phyloP scores from a whole-genome alignment of 2,329 filamentous ascomycete genomes.

The Clonostachys solani region DNA sequence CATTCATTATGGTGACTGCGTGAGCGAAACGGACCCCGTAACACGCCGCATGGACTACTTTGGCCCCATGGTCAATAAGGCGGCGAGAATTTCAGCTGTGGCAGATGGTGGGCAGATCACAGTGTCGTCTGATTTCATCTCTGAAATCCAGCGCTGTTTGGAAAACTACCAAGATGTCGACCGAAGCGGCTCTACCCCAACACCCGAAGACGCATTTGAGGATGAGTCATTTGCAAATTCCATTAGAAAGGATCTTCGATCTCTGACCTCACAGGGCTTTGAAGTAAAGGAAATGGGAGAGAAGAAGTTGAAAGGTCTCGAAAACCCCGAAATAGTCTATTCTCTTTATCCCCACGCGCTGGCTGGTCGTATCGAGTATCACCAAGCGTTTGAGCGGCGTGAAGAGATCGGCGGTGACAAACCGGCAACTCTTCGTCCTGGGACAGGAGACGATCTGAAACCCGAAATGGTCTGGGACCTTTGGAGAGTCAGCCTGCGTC shows the following conservation, averaged over 20 bases:
- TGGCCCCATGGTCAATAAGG: constrained; percentile 97
- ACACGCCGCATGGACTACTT: constrained; percentile 99
- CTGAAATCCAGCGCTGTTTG: constrained; percentile 86
- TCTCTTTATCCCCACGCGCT: constrained; percentile 91
- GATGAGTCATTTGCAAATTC: constrained; percentile 71
- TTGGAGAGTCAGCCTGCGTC: constrained; percentile 81
- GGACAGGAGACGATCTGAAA: constrained; percentile 67
- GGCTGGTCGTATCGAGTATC: constrained; percentile 71
- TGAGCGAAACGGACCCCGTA: constrained; percentile 93
- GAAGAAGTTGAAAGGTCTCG: constrained; percentile 90
- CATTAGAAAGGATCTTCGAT: constrained; percentile 83
- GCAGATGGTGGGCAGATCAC: constrained; percentile 97
- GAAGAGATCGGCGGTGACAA: constrained; percentile 40
- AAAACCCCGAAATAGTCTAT: constrained; percentile 95
- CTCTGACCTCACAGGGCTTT: constrained; percentile 86
- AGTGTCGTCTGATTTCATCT: constrained; percentile 94
- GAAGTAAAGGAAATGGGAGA: constrained; percentile 96
- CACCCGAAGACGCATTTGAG: constrained; percentile 59
- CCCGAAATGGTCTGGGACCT: constrained; percentile 83
- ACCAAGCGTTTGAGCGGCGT: constrained; percentile 44
- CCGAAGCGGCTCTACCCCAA: constrained; percentile 60
- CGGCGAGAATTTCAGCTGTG: constrained; percentile 87
- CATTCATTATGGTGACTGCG: constrained; percentile 90
- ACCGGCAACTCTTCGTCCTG: constrained; percentile 57
- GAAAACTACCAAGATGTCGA: constrained; percentile 88